phyloP scores from a whole-genome alignment of 305 asterid species.

The Withania somnifera region DNA sequence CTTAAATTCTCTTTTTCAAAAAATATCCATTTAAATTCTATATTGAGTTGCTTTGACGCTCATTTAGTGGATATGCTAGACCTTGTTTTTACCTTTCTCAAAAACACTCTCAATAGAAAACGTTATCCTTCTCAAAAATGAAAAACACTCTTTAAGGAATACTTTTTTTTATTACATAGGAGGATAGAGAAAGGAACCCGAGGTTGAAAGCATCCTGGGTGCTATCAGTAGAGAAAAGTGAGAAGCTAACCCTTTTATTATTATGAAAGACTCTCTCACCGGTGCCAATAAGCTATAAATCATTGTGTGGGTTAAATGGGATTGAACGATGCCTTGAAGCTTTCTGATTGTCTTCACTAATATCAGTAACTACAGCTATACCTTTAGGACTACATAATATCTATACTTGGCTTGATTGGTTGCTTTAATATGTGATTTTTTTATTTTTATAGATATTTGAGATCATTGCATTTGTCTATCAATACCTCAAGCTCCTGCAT shows the following conservation, averaged over 20 bases:
- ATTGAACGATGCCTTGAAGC: not conserved
- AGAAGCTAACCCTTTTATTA: not conserved
- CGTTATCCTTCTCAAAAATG: too few species aligned
- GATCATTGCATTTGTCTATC: constrained; percentile 69
- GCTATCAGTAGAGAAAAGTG: not conserved
- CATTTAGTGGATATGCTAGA: not conserved
- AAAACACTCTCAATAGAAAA: not conserved
- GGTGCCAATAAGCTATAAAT: not conserved
- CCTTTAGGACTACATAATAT: not conserved
- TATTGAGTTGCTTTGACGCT: not conserved
- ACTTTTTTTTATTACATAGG: not conserved
- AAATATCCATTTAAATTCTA: not conserved
- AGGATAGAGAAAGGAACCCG: not conserved
- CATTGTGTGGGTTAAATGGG: not conserved
- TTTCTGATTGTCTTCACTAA: not conserved
- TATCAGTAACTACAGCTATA: not conserved
- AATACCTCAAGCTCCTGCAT: constrained; percentile 77
- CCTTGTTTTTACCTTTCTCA: not conserved
- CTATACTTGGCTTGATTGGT: not conserved
- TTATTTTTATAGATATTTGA: constrained; percentile 60
- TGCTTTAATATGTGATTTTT: not conserved
- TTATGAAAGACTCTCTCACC: not conserved
- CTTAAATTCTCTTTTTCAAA: not conserved
- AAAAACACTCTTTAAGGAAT: too few species aligned
- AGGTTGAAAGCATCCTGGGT: not conserved